Conservation (phyloP, 805 yeast genomes). For the Zygoascus ofunaensis region DNA sequence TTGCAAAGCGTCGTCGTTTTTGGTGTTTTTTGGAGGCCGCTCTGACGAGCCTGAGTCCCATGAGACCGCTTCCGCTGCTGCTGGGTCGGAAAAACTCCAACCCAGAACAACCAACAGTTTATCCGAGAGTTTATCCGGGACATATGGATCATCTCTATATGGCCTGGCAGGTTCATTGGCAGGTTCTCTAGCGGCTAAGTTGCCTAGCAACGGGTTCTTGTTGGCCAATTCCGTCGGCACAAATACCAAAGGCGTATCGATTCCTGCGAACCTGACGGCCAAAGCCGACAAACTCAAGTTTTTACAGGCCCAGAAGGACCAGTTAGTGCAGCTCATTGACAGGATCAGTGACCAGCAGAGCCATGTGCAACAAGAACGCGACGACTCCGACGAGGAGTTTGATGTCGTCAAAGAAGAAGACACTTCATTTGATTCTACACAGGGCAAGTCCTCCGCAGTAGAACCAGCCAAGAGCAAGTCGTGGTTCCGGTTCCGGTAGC, state of each 20-base stretch:
- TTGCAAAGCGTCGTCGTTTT: background rate
- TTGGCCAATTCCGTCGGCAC: background rate
- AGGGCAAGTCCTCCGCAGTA: slow-evolving; percentile 1
- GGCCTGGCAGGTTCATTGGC: slow-evolving; percentile 7
- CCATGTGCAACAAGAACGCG: slow-evolving; percentile 11
- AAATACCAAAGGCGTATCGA: slow-evolving; percentile 1
- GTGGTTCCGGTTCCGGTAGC: slow-evolving; percentile 4
- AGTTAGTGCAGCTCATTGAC: slow-evolving; percentile 16
- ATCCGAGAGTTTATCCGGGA: background rate
- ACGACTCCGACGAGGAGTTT: slow-evolving; percentile 13
- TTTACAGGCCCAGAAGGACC: slow-evolving; percentile 12
- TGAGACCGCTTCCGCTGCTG: slow-evolving; percentile 16
- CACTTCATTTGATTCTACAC: background rate
- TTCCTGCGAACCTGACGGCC: slow-evolving; percentile 12
- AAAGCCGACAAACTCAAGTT: slow-evolving; percentile 14
- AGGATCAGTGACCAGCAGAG: slow-evolving; percentile 11
- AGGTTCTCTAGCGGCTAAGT: background rate
- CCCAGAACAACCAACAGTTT: background rate
- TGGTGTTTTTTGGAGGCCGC: slow-evolving; percentile 4
- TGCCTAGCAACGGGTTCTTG: background rate
- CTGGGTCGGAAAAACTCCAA: slow-evolving; percentile 9
- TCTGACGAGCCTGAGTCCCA: too few relatives aligned
- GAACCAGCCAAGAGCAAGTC: background rate
- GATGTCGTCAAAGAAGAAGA: slow-evolving; percentile 18
- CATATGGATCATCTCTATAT: background rate